phyloP scores from a whole-genome alignment of 176 grass and related monocot species.

The Guadua angustifolia region DNA sequence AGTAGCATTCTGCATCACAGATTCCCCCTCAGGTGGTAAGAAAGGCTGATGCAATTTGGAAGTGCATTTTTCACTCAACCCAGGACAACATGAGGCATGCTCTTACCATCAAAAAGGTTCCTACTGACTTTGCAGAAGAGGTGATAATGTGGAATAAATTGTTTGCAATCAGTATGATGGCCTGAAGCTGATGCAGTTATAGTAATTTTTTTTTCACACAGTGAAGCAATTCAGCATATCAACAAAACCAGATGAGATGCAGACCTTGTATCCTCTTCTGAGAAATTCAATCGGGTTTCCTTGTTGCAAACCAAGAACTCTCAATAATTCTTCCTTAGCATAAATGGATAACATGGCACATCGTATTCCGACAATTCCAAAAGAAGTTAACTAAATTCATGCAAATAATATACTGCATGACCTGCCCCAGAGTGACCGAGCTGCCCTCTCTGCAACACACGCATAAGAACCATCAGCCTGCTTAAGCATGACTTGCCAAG shows the following conservation, averaged over 20 bases:
- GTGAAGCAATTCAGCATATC: background rate
- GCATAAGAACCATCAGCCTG: conserved; percentile 89
- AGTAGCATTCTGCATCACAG: conserved; percentile 81
- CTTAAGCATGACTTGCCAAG: conserved; percentile 98
- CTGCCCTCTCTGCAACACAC: conserved; percentile 86
- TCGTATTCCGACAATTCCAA: background rate
- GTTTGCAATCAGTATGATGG: background rate
- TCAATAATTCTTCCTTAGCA: conserved; percentile 89
- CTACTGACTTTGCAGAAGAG: background rate
- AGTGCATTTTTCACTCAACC: background rate
- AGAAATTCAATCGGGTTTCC: conserved; percentile 92
- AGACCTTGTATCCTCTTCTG: conserved; percentile 96
- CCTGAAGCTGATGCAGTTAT: background rate
- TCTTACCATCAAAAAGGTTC: background rate
- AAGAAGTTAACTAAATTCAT: background rate
- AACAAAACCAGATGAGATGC: conserved; percentile 6
- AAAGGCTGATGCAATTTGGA: background rate
- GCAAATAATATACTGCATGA: conserved; percentile 36
- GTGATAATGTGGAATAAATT: background rate
- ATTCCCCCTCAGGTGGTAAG: background rate
- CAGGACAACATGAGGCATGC: background rate
- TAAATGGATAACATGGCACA: conserved; percentile 35
- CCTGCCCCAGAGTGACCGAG: conserved; percentile 91
- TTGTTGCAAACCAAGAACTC: conserved; percentile 86
- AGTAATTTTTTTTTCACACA: background rate